Conservation (phyloP, 1,284 basidiomycete genomes). For the Melampsora abietis-canadensis region DNA sequence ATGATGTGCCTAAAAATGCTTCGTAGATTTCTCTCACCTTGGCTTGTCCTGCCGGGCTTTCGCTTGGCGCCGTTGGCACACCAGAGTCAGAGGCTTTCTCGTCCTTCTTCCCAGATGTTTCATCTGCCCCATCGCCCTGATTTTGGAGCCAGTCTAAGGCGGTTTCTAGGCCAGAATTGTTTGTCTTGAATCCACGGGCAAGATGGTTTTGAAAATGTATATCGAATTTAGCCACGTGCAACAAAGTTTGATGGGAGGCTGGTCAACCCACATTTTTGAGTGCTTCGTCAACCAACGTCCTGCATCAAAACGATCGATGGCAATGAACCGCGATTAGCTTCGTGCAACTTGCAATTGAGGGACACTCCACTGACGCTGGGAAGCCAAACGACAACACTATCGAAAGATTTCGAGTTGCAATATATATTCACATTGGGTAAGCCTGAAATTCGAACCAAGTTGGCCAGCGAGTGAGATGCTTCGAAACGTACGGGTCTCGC, state of each 20-base stretch:
- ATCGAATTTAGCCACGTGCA: not conserved
- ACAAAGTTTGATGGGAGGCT: not conserved
- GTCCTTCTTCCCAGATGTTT: not conserved
- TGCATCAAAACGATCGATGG: not conserved
- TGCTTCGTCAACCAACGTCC: not conserved
- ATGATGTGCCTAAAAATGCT: not conserved
- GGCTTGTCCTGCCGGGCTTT: not conserved
- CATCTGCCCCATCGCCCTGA: not conserved
- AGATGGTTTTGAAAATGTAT: not conserved
- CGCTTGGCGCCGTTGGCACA: not conserved
- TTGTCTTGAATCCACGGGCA: constrained; percentile 6
- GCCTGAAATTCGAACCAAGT: not conserved
- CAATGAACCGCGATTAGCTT: not conserved
- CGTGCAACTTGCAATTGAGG: not conserved
- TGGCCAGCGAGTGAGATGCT: not conserved
- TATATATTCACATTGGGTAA: not conserved
- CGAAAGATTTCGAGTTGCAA: not conserved
- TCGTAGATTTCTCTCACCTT: constrained; percentile 2
- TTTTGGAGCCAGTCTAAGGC: constrained; percentile 33
- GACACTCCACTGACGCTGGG: not conserved
- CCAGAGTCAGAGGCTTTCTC: not conserved
- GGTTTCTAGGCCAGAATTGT: constrained; percentile 8
- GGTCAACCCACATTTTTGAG: not conserved
- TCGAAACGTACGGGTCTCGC: not conserved
- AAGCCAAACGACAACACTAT: not conserved